These are phyloP conservation scores for Stagonosporopsis vannaccii DNA, from an alignment of 2,329 filamentous ascomycete genomes.

Conservation along the genomic window DNA sequence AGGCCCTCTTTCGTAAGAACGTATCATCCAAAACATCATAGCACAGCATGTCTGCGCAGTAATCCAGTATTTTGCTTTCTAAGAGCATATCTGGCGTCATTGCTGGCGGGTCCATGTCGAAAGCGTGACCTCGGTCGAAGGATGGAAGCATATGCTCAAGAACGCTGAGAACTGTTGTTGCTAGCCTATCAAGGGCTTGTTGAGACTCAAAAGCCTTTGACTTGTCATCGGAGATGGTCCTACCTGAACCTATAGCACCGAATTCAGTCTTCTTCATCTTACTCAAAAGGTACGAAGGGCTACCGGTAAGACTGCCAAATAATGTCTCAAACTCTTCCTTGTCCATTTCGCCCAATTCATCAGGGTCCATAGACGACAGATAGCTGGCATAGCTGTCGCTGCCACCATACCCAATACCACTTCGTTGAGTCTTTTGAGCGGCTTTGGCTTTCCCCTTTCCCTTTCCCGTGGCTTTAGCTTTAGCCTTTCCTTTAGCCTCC, in stretches of 20 bases:
- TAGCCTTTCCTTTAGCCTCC: constrained; percentile 1
- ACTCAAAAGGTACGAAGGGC: not conserved
- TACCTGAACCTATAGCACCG: not conserved
- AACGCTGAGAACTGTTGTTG: constrained; percentile 23
- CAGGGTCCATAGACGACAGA: not conserved
- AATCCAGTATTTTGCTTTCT: constrained; percentile 48
- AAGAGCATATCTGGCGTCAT: constrained; percentile 45
- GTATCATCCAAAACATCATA: constrained; percentile 53
- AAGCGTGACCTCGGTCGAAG: constrained; percentile 25
- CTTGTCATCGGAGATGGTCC: not conserved
- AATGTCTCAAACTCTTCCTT: not conserved
- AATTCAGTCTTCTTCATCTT: not conserved
- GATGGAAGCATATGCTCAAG: constrained; percentile 38
- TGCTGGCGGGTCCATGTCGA: constrained; percentile 42
- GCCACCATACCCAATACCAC: constrained; percentile 24
- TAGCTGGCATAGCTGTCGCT: not conserved
- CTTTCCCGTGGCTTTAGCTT: not conserved
- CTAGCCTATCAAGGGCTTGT: constrained; percentile 16
- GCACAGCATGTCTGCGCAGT: constrained; percentile 49
- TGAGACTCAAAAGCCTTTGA: not conserved
- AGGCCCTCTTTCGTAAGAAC: constrained; percentile 44
- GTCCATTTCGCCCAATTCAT: not conserved
- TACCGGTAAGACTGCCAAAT: not conserved
- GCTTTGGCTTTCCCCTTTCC: not conserved
- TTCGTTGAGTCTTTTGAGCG: constrained; percentile 4